Base-by-base conservation (phyloP, 2,329 filamentous ascomycete genomes). In the Penicillium sp. region DNA sequence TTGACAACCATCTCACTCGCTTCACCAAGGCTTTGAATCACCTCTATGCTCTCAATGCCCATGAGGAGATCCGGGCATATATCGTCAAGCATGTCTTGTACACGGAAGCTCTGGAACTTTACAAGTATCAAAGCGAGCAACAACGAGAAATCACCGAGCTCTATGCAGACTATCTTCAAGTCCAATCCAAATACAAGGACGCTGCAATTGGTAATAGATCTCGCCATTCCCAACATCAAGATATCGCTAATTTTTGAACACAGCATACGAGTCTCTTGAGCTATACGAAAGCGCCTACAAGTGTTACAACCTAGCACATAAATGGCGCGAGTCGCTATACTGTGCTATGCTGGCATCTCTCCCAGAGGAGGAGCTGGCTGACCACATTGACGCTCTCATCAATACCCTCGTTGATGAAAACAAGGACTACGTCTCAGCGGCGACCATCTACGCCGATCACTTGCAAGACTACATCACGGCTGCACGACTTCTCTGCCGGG, bases 281-380 rank as follows among this genome's bases (percentile, higher is more conserved):
- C 85, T 92, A 69, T 91, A 90, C 67, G 70, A 78, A 18, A 83
- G 88, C 38, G 93, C 94, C 9, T 92, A 89, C 57, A 84, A 86
- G 66, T 90, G 90, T 69, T 99, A 97, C 75, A 87, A 90, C 57
- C 85, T 89, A 1, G 91, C 91, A 1, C 90, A 91, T 38, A 83
- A 90, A 75, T 99, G 94, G 94, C 91, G 90, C 49, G 93, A 99
- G 73, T 91, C 91, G 22, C 85, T 99, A 46, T 91, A 89, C 64
- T 86, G 86, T 44, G 92, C 92, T 5, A 84, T 86, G 52, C 83
- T 90, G 53, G 85, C 88, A 1, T 82, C 87, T 0, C 72, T 92
- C 4, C 79, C 86, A 0, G 65, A 79, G 0, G 77, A 81, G 0
- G 83, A 89, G 13, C 79, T 96, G 32, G 68, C 72, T 3, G 82